phyloP scores from a whole-genome alignment of 2,329 filamentous ascomycete genomes.

The Penicillium sp. region DNA sequence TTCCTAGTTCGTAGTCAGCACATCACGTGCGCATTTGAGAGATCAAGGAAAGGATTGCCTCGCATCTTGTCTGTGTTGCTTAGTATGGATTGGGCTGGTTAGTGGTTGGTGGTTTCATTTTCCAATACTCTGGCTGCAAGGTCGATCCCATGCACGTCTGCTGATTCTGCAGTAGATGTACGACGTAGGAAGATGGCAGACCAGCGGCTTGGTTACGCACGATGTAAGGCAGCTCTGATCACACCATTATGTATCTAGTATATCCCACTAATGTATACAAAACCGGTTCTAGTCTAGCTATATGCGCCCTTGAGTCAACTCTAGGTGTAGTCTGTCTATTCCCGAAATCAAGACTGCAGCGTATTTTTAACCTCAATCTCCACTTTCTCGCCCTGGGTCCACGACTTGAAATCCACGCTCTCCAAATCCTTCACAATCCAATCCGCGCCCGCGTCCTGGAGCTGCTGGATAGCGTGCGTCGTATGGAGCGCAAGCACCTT shows the following conservation, averaged over 20 bases:
- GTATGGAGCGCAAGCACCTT: conserved; percentile 80
- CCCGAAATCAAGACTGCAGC: conserved; percentile 25
- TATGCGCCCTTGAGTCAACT: background rate
- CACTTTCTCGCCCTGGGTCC: conserved; percentile 52
- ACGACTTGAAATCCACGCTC: conserved; percentile 62
- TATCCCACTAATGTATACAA: background rate
- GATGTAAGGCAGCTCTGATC: conserved; percentile 1
- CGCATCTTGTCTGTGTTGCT: too few relatives aligned
- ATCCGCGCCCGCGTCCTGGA: conserved; percentile 73
- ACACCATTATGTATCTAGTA: background rate
- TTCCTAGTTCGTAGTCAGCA: background rate
- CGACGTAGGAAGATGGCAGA: background rate
- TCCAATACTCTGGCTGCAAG: background rate
- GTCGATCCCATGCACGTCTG: conserved; percentile 2
- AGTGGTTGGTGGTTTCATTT: background rate
- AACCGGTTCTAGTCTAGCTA: background rate
- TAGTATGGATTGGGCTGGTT: too few relatives aligned
- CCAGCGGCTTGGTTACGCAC: conserved; percentile 3
- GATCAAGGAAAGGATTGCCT: background rate
- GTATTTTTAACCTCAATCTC: conserved; percentile 66
- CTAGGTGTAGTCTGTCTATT: background rate
- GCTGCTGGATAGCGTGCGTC: conserved; percentile 70
- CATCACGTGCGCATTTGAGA: background rate
- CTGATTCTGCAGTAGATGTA: background rate
- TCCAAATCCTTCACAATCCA: conserved; percentile 79